Evolutionary conservation across 2,329 filamentous ascomycete genomes (phyloP).

Genomic region (Geosmithia putterillii): DNA sequence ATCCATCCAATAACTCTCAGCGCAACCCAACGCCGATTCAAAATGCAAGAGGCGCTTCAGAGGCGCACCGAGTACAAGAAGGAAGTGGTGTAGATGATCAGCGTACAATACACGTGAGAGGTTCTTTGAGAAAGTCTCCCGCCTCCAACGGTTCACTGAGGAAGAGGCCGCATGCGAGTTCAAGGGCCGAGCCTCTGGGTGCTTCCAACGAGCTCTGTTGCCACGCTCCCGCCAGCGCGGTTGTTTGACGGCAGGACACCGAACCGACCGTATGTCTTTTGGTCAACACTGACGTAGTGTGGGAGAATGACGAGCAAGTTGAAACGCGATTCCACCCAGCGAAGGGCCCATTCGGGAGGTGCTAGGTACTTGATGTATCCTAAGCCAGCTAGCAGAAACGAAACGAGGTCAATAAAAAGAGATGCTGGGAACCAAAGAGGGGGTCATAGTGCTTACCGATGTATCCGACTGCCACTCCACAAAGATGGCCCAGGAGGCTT

Average conservation of each 20-base stretch:
- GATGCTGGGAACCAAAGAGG: not conserved
- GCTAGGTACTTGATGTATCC: slow-evolving; percentile 84
- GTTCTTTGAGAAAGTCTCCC: not conserved
- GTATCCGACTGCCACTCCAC: slow-evolving; percentile 75
- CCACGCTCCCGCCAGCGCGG: slow-evolving; percentile 25
- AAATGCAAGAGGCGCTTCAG: not conserved
- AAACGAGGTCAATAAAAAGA: slow-evolving; percentile 1
- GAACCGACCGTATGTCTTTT: slow-evolving; percentile 90
- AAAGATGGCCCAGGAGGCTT: slow-evolving; percentile 77
- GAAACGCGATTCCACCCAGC: slow-evolving; percentile 81
- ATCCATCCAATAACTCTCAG: not conserved
- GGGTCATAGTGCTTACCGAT: slow-evolving; percentile 46
- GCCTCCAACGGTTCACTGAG: not conserved
- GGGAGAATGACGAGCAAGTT: slow-evolving; percentile 75
- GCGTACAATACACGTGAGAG: not conserved
- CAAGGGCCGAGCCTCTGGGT: slow-evolving; percentile 60
- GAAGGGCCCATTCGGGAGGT: slow-evolving; percentile 75
- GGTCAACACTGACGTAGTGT: slow-evolving; percentile 88
- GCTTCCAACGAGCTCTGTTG: slow-evolving; percentile 47
- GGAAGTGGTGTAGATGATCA: not conserved
- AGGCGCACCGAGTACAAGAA: not conserved
- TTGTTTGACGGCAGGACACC: slow-evolving; percentile 62
- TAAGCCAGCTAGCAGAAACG: slow-evolving; percentile 49
- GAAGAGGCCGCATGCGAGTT: slow-evolving; percentile 8
- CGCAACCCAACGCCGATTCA: not conserved